Base-by-base conservation (phyloP, 306 rosid species). In the Gynostemma pentaphyllum region DNA sequence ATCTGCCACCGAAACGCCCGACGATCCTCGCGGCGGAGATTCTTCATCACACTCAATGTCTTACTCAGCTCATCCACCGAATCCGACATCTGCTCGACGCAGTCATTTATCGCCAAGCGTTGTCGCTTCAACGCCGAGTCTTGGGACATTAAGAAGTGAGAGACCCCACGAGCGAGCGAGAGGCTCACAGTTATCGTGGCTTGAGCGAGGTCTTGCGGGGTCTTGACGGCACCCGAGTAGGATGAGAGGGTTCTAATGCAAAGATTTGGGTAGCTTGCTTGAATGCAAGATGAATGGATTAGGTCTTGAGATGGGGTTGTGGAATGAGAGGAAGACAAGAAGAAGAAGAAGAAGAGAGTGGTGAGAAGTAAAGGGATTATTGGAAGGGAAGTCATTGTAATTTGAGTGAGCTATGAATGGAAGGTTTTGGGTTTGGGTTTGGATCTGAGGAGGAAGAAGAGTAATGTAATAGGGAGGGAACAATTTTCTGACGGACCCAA, bases 211-310 rank as follows among this genome's bases (percentile, higher is more conserved):
- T 82, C 86, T 15, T 67, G 57, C 0, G 97, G 86, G 3, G 83
- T 87, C 5, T 44, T 41, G 60, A 87, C 67, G 12, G 83, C 71
- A 29, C 77, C 77, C 0, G 70, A 26, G 70, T 67, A 72, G 68
- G 75, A 22, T 9, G 96, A 68, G 48, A 90, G 89, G 10, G 97
- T 83, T 1, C 70, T 77, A 45, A 85, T 34, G 79, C 96, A 90
- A 45, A 87, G 72, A 27, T 27, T 50, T 9, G 96, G 97, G 78
- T 90, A 90, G 57, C 81, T 83, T 47, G 96, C 87, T 69, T 85
- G 79, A 1, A 55, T 57, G 57, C 97, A 90, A 0, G 87, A 87
- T 16, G 89, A 71, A 2, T 68, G 91, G 64, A 90, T 65, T 45
- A 82, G 82, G 64, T 81, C 82, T 41, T 59, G 75, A 7, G 76